Evolutionary conservation across 2,329 filamentous ascomycete species (phyloP), one percentile per base, ranked within the genome.

Genomic region (Ascochyta fabae): DNA sequence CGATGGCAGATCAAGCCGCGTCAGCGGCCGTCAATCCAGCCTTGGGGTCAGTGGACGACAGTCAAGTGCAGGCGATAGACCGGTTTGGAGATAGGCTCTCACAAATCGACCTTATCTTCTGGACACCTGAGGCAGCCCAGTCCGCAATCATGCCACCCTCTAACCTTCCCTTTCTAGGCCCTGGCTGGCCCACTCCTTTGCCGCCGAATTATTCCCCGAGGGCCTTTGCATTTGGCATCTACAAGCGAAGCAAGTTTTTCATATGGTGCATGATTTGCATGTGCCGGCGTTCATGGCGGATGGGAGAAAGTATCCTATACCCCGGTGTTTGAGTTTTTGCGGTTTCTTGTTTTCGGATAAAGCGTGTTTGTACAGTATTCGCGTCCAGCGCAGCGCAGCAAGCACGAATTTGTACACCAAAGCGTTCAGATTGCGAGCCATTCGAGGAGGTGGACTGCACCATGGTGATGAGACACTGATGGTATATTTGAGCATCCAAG

Each of bases 231-330:
- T n/a, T 40, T 39, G 22, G 39, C 31, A 47, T 52, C n/a, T 38
- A 34, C 31, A 27, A 27, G 34, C 42, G 44, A 41, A 24, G 41
- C 39, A 10, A 16, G 40, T 48, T 36, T 36, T 29, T 46, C 19
- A 38, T 31, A 45, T 56, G 29, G 53, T 24, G 38, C 53, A 56
- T 50, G 43, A n/a, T 6, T 56, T 51, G 42, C 42, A 56, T 56
- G 53, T 43, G 31, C 48, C 26, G 61, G 63, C 54, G 63, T 62
- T 60, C 41, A 55, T 48, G 46, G 42, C 34, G 58, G 58, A 53
- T 60, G 50, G 63, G 59, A 62, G 54, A 60, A 45, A 59, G 60
- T 61, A 67, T 69, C 59, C 63, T 67, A 69, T 69, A 69, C 65
- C 66, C 66, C 60, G 47, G 53, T 47, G 47, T 48, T 48, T 41